A percentile compares a stretch with the other conserved stretches of the same genome.
phyloP scores from a whole-genome alignment of 2,329 filamentous ascomycete genomes.

The Lasiodiplodia gonubiensis region DNA sequence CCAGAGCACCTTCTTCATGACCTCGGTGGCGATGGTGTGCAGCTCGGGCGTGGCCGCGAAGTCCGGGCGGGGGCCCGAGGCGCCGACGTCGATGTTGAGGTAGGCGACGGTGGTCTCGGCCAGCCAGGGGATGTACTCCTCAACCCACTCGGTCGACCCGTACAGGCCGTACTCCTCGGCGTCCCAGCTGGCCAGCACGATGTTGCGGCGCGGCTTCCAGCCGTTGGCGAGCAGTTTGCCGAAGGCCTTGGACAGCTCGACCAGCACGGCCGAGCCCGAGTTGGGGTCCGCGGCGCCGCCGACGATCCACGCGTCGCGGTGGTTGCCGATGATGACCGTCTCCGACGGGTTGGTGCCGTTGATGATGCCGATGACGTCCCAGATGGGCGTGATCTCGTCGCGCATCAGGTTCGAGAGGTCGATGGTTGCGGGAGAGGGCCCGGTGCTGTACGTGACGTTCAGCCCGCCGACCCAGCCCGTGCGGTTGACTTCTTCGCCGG shows the following conservation, averaged over 20 bases:
- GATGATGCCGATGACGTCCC: constrained; percentile 75
- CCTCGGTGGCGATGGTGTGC: constrained; percentile 42
- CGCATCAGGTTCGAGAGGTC: constrained; percentile 72
- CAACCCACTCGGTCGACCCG: constrained; percentile 56
- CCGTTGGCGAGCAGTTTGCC: constrained; percentile 54
- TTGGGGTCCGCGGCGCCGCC: constrained; percentile 61
- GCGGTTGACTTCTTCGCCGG: constrained; percentile 49
- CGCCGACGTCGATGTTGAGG: constrained; percentile 59
- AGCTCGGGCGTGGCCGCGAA: constrained; percentile 50
- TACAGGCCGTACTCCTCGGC: constrained; percentile 49
- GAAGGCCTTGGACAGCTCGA: constrained; percentile 58
- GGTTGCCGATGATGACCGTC: constrained; percentile 59
- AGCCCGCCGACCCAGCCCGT: constrained; percentile 47
- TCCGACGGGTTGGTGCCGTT: constrained; percentile 67
- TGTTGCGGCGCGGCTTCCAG: constrained; percentile 59
- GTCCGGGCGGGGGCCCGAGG: constrained; percentile 50
- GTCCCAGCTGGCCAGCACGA: constrained; percentile 53
- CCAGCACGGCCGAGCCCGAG: constrained; percentile 56
- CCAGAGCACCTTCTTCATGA: constrained; percentile 51
- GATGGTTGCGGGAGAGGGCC: constrained; percentile 57
- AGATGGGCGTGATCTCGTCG: constrained; percentile 80
- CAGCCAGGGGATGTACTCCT: constrained; percentile 57
- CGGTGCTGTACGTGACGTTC: constrained; percentile 43
- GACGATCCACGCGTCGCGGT: constrained; percentile 61
- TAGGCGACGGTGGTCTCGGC: constrained; percentile 53